These are phyloP conservation scores for Ophiostoma ulmi DNA, from an alignment of 2,329 filamentous ascomycete species.

Conservation along the genomic window DNA sequence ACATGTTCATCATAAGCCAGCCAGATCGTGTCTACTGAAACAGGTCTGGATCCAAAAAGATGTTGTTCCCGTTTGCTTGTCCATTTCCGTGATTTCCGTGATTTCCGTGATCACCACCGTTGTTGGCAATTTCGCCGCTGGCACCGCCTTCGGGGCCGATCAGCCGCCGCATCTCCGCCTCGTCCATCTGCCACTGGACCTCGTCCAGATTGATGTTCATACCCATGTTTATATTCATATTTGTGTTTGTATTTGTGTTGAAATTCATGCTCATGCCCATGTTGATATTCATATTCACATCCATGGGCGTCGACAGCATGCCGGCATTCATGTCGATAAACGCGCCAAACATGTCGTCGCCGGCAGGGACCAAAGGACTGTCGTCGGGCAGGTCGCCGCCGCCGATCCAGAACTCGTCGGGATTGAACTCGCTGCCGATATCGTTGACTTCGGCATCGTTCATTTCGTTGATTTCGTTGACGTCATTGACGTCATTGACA, in stretches of 20 bases:
- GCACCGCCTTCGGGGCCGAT: constrained; percentile 26
- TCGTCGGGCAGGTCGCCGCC: constrained; percentile 13
- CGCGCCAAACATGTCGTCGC: constrained; percentile 18
- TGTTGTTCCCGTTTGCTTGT: background rate
- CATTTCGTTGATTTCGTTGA: constrained; percentile 8
- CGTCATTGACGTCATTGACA: background rate
- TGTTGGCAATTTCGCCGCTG: background rate
- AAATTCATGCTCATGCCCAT: background rate
- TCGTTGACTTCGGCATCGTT: background rate
- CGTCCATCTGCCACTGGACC: constrained; percentile 29
- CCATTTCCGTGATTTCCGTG: no score
- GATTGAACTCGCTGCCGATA: background rate
- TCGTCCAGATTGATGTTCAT: constrained; percentile 12
- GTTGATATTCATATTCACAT: background rate
- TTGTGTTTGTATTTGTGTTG: background rate
- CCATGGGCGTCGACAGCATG: background rate
- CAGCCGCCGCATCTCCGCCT: constrained; percentile 31
- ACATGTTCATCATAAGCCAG: background rate
- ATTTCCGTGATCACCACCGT: background rate
- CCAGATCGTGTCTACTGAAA: constrained; percentile 19
- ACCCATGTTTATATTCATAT: background rate
- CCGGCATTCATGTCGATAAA: constrained; percentile 18
- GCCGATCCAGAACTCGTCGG: constrained; percentile 25
- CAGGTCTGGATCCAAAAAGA: constrained; percentile 24
- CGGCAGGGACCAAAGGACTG: background rate